Evolutionary conservation across 495 filamentous ascomycete genomes (phyloP), one percentile per base, ranked within the genome.

Genomic region (Penicillium manginii): DNA sequence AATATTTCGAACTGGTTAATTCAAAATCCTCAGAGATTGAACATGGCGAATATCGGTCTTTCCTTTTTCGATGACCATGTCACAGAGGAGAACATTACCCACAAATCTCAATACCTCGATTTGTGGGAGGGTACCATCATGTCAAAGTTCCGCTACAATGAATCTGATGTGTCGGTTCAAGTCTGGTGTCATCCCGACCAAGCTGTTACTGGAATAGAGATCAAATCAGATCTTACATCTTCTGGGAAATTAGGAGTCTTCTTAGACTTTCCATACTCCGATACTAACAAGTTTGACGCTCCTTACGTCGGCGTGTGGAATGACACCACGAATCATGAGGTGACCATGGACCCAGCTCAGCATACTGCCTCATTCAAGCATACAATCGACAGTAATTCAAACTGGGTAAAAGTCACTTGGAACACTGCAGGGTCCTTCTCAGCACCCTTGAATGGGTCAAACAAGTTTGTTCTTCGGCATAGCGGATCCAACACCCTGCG

Each of bases 1-100:
- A 55, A 52, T 19, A 65, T 61, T n/a, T 65, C 58, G 1, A 56
- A 65, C 32, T 65, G 59, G 62, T 32, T 65, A 1, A 54, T 65
- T 46, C 47, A 52, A 19, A 65, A 65, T 23, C 62, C 62, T 5
- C 62, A 65, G 35, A 47, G 62, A 17, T 33, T 59, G 7, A 65
- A 54, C 11, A 32, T 65, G 17, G 62, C 54, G 2, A 55, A 60
- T 1, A 52, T 59, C 32, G 62, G 62, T 18, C 47, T 61, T n/a
- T 17, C 54, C n/a, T 65, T 55, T 29, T 26, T 33, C 11, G 55
- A 48, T 19, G n/a, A 49, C 1, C 43, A 58, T 40, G 43, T 61
- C n/a, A 52, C 58, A 4, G 55, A 49, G 10, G 47, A 61, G 5
- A 23, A 56, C 11, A 2, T 65, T 17, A 6, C 35, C 9, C 43